phyloP scores from a whole-genome alignment of 2,329 filamentous ascomycete species.

The Sclerotinia minor region DNA sequence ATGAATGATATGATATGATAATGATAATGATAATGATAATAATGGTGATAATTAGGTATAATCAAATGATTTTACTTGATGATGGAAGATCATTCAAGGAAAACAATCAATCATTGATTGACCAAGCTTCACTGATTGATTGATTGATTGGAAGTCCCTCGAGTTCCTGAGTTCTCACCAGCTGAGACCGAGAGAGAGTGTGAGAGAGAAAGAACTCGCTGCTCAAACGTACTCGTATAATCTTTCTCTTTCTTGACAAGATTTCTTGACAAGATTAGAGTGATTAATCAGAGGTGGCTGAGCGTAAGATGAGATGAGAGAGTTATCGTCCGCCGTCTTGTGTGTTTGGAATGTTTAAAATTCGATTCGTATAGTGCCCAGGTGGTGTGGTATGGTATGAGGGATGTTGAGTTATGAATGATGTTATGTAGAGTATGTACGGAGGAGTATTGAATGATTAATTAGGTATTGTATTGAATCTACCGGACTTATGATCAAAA shows the following conservation, averaged over 20 bases:
- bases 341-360: not conserved
- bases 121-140: too few relatives aligned
- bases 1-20: too few relatives aligned
- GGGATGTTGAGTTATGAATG: not conserved
- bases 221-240: not conserved
- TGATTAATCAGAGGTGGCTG: conserved; percentile 18
- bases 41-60: too few relatives aligned
- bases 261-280: not conserved
- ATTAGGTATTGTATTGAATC: not conserved
- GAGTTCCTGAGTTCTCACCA: not conserved
- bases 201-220: too few relatives aligned
- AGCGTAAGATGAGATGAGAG: conserved; percentile 11
- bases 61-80: too few relatives aligned
- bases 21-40: too few relatives aligned
- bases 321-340: not conserved
- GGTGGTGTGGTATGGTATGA: too few relatives aligned
- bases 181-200: not conserved
- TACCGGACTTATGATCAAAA: not conserved
- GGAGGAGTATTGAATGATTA: not conserved
- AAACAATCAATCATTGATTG: not conserved
- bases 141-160: too few relatives aligned
- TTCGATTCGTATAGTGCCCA: not conserved
- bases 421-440: too few relatives aligned
- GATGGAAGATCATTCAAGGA: too few relatives aligned
- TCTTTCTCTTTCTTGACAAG: not conserved